phyloP scores from a whole-genome alignment of 148 eudicot genomes.

The Nepenthes gracilis region DNA sequence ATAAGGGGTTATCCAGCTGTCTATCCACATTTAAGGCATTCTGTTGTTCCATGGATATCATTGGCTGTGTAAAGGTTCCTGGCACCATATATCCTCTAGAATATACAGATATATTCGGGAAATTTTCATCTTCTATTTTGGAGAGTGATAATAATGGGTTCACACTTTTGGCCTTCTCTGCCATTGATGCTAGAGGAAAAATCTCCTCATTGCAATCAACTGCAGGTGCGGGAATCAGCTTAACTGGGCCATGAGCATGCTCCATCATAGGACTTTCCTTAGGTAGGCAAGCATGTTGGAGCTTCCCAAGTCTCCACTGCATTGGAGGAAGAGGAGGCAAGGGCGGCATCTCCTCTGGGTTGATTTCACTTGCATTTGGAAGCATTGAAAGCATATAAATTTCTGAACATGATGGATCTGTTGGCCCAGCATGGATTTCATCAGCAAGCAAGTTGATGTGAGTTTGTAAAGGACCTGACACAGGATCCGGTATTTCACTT shows the following conservation, averaged over 20 bases:
- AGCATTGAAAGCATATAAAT: constrained; percentile 21
- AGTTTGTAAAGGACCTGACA: neutral
- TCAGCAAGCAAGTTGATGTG: neutral
- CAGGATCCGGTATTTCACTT: too few species aligned
- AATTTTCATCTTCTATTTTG: constrained; percentile 9
- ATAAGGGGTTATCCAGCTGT: constrained; percentile 7
- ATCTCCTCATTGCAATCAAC: constrained; percentile 11
- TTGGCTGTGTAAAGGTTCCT: constrained; percentile 12
- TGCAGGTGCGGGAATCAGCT: constrained; percentile 14
- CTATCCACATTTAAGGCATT: constrained; percentile 6
- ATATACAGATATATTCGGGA: constrained; percentile 11
- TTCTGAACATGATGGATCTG: constrained; percentile 11
- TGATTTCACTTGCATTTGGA: constrained; percentile 30
- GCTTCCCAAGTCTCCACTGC: constrained; percentile 83
- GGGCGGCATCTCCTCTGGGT: constrained; percentile 59
- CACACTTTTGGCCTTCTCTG: constrained; percentile 8
- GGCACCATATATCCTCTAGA: constrained; percentile 10
- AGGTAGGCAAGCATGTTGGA: constrained; percentile 31
- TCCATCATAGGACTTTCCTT: constrained; percentile 17
- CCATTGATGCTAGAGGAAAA: neutral
- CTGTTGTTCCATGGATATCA: neutral
- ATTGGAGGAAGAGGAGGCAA: constrained; percentile 97
- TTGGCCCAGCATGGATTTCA: constrained; percentile 4
- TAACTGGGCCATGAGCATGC: constrained; percentile 13
- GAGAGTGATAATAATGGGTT: constrained; percentile 13